Percentiles rank a stretch among this genome's conserved stretches.
phyloP scores from a whole-genome alignment of 345 rosid species.

The Brassica cretica region DNA sequence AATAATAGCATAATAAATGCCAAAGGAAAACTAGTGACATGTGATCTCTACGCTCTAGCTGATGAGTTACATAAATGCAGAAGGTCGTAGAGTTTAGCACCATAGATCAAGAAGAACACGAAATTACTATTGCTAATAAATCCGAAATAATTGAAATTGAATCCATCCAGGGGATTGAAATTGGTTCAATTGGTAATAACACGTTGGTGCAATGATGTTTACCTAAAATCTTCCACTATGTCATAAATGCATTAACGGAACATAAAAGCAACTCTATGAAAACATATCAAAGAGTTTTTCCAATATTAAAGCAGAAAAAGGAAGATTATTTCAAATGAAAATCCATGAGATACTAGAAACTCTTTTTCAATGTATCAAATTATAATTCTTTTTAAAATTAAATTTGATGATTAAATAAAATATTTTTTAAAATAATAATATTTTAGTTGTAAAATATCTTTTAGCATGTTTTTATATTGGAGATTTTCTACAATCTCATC shows the following conservation, averaged over 20 bases:
- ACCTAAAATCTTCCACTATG: background rate
- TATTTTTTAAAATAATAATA: background rate
- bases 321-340: background rate
- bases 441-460: background rate
- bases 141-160: background rate
- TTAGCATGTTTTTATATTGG: background rate
- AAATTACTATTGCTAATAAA: background rate
- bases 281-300: background rate
- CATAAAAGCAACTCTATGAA: background rate
- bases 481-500: background rate
- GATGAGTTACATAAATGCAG: conserved; percentile 28
- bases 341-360: background rate
- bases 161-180: background rate
- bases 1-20: background rate
- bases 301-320: background rate
- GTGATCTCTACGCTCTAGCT: conserved; percentile 33
- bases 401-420: background rate
- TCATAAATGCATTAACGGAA: background rate
- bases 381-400: background rate
- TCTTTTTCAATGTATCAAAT: background rate
- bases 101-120: background rate
- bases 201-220: background rate
- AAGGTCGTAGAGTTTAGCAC: background rate
- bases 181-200: background rate
- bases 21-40: conserved; percentile 31